Base-by-base conservation (phyloP, 2,329 filamentous ascomycete genomes). In the Niveomyces coronatus region DNA sequence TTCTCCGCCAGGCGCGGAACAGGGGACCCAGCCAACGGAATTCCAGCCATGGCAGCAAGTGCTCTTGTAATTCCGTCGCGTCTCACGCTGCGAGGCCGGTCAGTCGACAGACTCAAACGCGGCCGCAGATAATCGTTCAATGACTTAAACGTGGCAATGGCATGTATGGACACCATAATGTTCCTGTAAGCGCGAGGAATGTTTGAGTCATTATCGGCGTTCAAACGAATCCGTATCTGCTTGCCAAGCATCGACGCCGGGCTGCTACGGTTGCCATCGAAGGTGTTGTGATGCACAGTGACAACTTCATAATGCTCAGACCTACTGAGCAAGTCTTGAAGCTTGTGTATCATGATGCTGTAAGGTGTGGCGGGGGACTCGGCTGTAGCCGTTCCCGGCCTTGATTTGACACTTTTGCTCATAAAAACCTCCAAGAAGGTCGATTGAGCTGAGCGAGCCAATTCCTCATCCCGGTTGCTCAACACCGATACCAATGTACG, bases 221-320 rank as follows among this genome's bases (percentile, higher is more conserved):
- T 75, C 23, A 98, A 70, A 49, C 86, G 88, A 31, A 98, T 72
- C 23, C 89, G 78, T 23, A 98, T 81, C 53, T 98, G 91, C 58
- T 96, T 96, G 4, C 87, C 88, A 5, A 98, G 71, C 88, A 98
- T 95, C 1, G 89, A 93, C 1, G 89, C 82, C 16, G 89, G 86
- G 53, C 85, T 95, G 58, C 82, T 93, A 42, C 88, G 79, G 48
- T 85, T 93, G 38, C 82, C 85, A 55, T 95, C 89, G 49, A 89
- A 84, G 5, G 85, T 81, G 50, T 93, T 94, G 45, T 94, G 84
- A 56, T 94, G 86, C 39, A 96, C 88, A 7, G 91, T 98, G 44
- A 94, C 76, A 31, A 98, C 89, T 55, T 98, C 91, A 51, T 96
- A 98, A 65, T 96, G 88, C 65, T 98, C 91, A 23, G 89, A 93